Base-by-base conservation (phyloP, 2,329 filamentous ascomycete genomes). In the Colletotrichum spinosum region DNA sequence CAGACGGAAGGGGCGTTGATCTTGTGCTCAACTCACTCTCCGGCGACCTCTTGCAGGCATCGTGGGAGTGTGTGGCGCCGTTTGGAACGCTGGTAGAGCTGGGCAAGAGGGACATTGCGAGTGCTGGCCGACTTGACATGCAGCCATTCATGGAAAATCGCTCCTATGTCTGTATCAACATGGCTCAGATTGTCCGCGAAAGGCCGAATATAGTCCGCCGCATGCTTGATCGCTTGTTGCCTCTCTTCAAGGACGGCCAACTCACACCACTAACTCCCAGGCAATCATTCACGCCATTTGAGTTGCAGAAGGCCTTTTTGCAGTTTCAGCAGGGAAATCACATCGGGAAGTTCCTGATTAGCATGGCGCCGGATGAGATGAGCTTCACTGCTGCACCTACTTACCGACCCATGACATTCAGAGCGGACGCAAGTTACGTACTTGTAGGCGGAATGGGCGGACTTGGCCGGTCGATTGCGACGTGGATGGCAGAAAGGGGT, bases 401-500 rank as follows among this genome's bases (percentile, higher is more conserved):
- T 25, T 25, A 25, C 25, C 25, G 4, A 25, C 25, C 25, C 25
- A 25, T 5, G 4, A 25, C 25, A 25, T 25, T 25, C 25, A 25
- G 25, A 25, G 25, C 25, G 4, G 25, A 25, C 25, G 42, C 42
- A 12, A 13, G 13, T 38, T 86, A 86, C 68, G 72, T 86, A 49
- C 76, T 86, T 34, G 78, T 85, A 10, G 83, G 84, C 8, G 82
- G 83, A 10, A 81, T 82, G 1, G 83, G 83, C 38, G 84, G 82
- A n/a, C 74, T 86, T 7, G 84, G 83, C 5, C 76, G 81, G 39
- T 82, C 80, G 56, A 79, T 86, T 70, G 74, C 81, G 7, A 77
- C 76, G 6, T 81, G 82, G 78, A 83, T 86, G 81, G 77, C 81
- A 12, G 73, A 75, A 50, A 77, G 79, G 9, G 84, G 84, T 2